Percentiles rank a stretch among this genome's conserved stretches.
Evolutionary conservation across 148 eudicot genomes (phyloP).

Genomic region (Fallopia convolvulus): DNA sequence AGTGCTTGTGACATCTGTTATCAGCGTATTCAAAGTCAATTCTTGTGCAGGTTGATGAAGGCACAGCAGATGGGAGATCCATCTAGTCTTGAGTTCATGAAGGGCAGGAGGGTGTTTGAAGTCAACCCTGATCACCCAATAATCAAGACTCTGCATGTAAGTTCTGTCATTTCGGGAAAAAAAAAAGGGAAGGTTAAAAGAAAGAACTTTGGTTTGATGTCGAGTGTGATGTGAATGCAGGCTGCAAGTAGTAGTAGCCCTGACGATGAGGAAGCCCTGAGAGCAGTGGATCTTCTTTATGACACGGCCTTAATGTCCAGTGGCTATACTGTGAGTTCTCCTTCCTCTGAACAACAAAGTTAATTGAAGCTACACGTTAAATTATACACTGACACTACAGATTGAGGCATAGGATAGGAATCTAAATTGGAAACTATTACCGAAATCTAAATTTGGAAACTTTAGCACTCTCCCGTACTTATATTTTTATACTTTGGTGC

Average conservation of each 20-base stretch:
- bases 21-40: not conserved
- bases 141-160: conserved; percentile 73
- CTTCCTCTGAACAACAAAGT: not conserved
- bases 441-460: too few relatives aligned
- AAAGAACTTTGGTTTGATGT: not conserved
- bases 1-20: not conserved
- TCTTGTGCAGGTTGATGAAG: conserved; percentile 81
- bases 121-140: conserved; percentile 84
- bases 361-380: not conserved
- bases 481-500: conserved; percentile 16
- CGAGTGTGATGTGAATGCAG: conserved; percentile 24
- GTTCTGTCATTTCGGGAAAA: not conserved
- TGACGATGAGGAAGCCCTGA: conserved; percentile 73
- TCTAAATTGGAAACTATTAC: too few relatives aligned
- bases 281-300: conserved; percentile 83
- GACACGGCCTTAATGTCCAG: conserved; percentile 83
- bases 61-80: conserved; percentile 48
- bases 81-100: conserved; percentile 71
- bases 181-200: not conserved
- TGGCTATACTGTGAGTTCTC: conserved; percentile 85
- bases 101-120: conserved; percentile 79
- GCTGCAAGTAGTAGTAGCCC: conserved; percentile 54
- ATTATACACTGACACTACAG: too few relatives aligned
- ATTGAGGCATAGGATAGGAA: too few relatives aligned
- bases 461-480: not conserved